Base-by-base conservation (phyloP, 768 basidiomycete species). In the Lactarius evosmus region DNA sequence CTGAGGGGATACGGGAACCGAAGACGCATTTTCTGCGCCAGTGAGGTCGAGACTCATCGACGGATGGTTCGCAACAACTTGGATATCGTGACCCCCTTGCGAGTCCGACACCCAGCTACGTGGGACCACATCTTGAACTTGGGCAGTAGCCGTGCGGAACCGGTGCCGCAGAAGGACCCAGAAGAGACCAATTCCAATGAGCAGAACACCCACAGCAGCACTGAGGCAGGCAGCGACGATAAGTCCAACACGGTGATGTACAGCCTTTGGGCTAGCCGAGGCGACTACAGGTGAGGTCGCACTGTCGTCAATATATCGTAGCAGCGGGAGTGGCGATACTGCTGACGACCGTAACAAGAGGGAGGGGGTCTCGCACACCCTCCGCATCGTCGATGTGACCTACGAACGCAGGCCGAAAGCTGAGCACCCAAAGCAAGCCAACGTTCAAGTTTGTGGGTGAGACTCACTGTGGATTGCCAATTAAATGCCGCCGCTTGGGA, bases 21-120 rank as follows among this genome's bases (percentile, higher is more conserved):
- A 22, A 29, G 46, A 60, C 22, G 7, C 14, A 5, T 29, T 52
- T 50, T 29, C 59, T n/a, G 54, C 36, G 19, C 58, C 63, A 2
- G 36, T 56, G n/a, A 65, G 63, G 22, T 65, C 63, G 49, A 65
- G 30, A 40, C 63, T 60, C 14, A 50, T 46, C 0, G 63, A 61
- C 0, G 49, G 63, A 25, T 60, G 46, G 32, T 61, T 65, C 16
- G 59, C 36, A 12, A 61, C 36, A 25, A 51, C 30, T 8, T 17
- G n/a, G 36, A 41, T 25, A 9, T 30, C 11, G 19, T 50, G 27
- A 4, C 30, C 36, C 12, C 36, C 17, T 30, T 56, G 33, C 58
- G 46, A 40, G 38, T 56, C 44, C 14, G 29, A 25, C 22, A 34
- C 16, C 63, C 63, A 56, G 14, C 59, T 56, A 7, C 59, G 54